Base-by-base conservation (phyloP, 306 rosid genomes). In the Cotoneaster glaucophyllus region DNA sequence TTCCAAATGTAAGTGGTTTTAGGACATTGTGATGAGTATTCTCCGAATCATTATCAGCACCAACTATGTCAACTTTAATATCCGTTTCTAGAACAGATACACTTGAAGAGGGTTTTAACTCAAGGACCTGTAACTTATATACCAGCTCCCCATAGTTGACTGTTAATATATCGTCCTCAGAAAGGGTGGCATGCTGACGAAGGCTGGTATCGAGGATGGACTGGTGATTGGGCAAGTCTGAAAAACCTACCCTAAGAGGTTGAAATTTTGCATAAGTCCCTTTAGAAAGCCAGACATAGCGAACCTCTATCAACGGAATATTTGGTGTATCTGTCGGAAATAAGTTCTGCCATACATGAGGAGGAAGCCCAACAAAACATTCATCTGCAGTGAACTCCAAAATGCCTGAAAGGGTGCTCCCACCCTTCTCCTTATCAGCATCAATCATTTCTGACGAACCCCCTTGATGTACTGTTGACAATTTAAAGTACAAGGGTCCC, bases 181-280 rank as follows among this genome's bases (percentile, higher is more conserved):
- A 95, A 82, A 95, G 99, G 65, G 97, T 89, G 31, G 99, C 97
- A 83, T 95, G 97, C 79, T 88, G 99, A 71, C 99, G 91, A 85
- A 95, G 99, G 84, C 92, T 88, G n/a, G 99, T 95, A 88, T 95
- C 99, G 0, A 95, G 96, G 87, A 95, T 90, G 79, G 99, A 97
- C 81, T 95, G 92, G 85, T 90, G 97, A 70, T 95, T 92, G 45
- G 99, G 99, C 83, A 90, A 84, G 81, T 95, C 99, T 14, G 93
- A 90, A 84, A 95, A 95, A 29, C 97, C 97, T 39, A 64, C 67
- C 79, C 86, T 82, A 82, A 89, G 96, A 65, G 99, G 99, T 85
- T 89, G 97, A 81, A 95, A 92, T 84, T 90, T 95, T 26, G 99
- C 97, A 48, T 92, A 95, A 70, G 91, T 90, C 74, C 99, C 99